Evolutionary conservation across 495 filamentous ascomycete species (phyloP).

Genomic region (Aspergillus campestris): DNA sequence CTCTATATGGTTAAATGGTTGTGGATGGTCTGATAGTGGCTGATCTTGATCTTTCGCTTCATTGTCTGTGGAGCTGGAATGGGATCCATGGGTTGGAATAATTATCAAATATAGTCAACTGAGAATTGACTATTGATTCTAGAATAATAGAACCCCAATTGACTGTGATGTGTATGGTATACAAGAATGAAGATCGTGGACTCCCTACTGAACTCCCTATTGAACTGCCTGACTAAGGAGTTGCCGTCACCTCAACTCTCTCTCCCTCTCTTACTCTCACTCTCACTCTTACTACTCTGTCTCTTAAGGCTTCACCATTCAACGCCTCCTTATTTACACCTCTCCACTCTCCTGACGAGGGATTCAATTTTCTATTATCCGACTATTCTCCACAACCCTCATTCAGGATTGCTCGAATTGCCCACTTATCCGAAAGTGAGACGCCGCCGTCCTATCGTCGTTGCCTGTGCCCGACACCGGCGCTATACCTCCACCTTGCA

Average conservation of each 20-base stretch:
- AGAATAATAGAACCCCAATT: no score
- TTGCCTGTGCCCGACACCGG: conserved; percentile 6
- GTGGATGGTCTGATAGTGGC: no score
- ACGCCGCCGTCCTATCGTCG: conserved; percentile 2
- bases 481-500: conserved; percentile 12
- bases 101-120: no score
- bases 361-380: no score
- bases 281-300: conserved; percentile 10
- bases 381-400: background rate
- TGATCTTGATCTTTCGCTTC: no score
- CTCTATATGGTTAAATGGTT: no score
- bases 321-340: background rate
- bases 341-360: background rate
- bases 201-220: background rate
- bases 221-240: background rate
- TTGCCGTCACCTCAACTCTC: conserved; percentile 8
- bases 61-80: no score
- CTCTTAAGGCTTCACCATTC: background rate
- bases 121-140: no score
- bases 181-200: background rate
- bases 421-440: conserved; percentile 8
- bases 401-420: background rate
- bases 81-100: no score
- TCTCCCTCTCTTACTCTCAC: conserved; percentile 9
- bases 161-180: no score